Percentiles rank a stretch among this genome's conserved stretches.
phyloP scores from a whole-genome alignment of 495 filamentous ascomycete species.

The Daldinia decipiens region DNA sequence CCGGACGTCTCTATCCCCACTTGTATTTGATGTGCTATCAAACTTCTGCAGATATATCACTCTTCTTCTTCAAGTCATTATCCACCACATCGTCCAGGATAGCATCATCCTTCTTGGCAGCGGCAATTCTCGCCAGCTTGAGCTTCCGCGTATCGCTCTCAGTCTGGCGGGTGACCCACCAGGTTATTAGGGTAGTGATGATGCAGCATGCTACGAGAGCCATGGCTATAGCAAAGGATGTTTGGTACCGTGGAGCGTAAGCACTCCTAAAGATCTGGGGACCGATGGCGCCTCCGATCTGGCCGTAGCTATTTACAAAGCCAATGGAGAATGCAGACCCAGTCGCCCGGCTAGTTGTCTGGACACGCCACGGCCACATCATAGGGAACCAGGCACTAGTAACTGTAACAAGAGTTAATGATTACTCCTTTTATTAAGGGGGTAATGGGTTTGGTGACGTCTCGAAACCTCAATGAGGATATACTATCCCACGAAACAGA shows the following conservation, averaged over 20 bases:
- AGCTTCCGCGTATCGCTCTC: slow-evolving; percentile 55
- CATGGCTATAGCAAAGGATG: slow-evolving; percentile 48
- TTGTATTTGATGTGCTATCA: neutral
- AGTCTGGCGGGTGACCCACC: slow-evolving; percentile 50
- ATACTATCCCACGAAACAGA: neutral
- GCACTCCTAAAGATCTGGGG: slow-evolving; percentile 51
- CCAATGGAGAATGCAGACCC: slow-evolving; percentile 58
- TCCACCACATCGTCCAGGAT: slow-evolving; percentile 59
- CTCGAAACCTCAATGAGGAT: neutral
- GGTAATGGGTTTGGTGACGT: neutral
- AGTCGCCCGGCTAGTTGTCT: slow-evolving; percentile 55
- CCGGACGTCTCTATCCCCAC: neutral
- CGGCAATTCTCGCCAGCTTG: slow-evolving; percentile 54
- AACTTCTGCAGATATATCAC: slow-evolving; percentile 14
- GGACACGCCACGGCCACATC: slow-evolving; percentile 59
- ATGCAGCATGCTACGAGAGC: slow-evolving; percentile 48
- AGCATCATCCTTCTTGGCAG: slow-evolving; percentile 52
- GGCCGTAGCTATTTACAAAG: slow-evolving; percentile 56
- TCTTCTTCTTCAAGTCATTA: slow-evolving; percentile 45
- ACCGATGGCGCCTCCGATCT: slow-evolving; percentile 52
- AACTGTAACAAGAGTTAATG: slow-evolving; percentile 22
- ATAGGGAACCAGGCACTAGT: slow-evolving; percentile 54
- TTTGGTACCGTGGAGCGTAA: slow-evolving; percentile 48
- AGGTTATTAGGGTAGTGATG: slow-evolving; percentile 45
- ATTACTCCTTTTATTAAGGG: neutral